Percentiles rank a stretch among this genome's conserved stretches.
Evolutionary conservation across 2,329 filamentous ascomycete genomes (phyloP).

Genomic region (Neurospora sp.): DNA sequence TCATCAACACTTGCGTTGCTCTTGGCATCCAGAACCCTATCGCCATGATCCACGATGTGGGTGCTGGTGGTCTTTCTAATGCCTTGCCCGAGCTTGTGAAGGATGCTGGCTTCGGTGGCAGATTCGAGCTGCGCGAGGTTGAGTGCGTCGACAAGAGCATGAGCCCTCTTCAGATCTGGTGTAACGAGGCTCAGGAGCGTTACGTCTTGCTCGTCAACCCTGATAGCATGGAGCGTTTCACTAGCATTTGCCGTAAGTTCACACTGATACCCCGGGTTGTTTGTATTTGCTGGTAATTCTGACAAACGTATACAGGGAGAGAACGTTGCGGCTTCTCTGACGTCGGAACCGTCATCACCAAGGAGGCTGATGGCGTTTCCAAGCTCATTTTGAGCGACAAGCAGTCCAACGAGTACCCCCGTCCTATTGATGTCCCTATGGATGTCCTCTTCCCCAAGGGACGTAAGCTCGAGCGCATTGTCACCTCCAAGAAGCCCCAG

Average conservation of each 20-base stretch:
- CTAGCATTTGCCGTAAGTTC: constrained; percentile 47
- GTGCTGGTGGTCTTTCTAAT: constrained; percentile 68
- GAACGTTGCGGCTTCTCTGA: constrained; percentile 90
- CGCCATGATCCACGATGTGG: constrained; percentile 94
- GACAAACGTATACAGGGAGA: constrained; percentile 40
- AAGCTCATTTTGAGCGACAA: constrained; percentile 73
- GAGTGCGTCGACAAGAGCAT: constrained; percentile 85
- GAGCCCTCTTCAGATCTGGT: constrained; percentile 96
- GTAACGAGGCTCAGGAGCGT: constrained; percentile 91
- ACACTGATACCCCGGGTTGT: neutral
- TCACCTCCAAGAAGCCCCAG: constrained; percentile 56
- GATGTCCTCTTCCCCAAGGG: constrained; percentile 79
- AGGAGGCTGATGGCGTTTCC: constrained; percentile 52
- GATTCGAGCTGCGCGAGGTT: constrained; percentile 88
- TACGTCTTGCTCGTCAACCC: constrained; percentile 86
- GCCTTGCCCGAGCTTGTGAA: constrained; percentile 84
- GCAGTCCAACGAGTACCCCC: constrained; percentile 62
- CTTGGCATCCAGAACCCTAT: constrained; percentile 82
- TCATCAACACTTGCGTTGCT: constrained; percentile 87
- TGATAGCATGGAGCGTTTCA: constrained; percentile 68
- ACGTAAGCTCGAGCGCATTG: constrained; percentile 67
- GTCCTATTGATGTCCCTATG: constrained; percentile 84
- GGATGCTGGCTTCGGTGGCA: constrained; percentile 82
- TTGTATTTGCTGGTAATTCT: constrained; percentile 7
- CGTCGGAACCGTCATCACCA: constrained; percentile 65